Evolutionary conservation across 306 rosid species (phyloP).

Genomic region (Vigna mungo): DNA sequence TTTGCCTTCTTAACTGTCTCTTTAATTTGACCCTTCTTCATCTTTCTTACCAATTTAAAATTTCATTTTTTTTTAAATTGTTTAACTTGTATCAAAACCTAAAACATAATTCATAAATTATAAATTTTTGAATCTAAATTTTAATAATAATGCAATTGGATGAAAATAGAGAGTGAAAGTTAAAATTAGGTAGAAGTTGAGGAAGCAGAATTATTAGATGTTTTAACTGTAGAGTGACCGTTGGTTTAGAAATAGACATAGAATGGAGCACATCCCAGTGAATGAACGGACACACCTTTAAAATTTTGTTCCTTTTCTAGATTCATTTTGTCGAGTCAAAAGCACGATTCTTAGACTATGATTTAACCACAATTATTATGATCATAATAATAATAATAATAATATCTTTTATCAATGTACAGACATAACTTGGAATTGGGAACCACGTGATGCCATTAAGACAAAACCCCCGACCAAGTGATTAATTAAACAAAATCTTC

Average conservation of each 20-base stretch:
- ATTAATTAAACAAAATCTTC: constrained; percentile 67
- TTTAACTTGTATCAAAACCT: neutral
- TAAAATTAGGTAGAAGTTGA: neutral
- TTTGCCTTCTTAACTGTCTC: neutral
- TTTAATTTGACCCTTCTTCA: neutral
- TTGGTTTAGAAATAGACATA: neutral
- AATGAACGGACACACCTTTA: neutral
- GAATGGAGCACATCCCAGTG: neutral
- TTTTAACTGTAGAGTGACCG: neutral
- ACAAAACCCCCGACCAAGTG: constrained; percentile 99
- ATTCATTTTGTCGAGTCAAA: constrained; percentile 39
- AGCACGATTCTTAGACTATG: constrained; percentile 44
- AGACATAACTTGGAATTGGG: constrained; percentile 91
- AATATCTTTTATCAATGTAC: constrained; percentile 38
- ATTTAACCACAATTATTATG: constrained; percentile 43
- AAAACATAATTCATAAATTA: neutral
- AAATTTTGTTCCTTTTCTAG: neutral
- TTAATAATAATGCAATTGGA: too few species aligned
- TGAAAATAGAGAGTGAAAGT: neutral
- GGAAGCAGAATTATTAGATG: neutral
- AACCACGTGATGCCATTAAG: constrained; percentile 98
- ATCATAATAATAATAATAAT: constrained; percentile 7
- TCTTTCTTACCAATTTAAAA: neutral
- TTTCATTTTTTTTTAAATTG: neutral
- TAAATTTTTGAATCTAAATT: too few species aligned